Base-by-base conservation (phyloP, 2,329 filamentous ascomycete genomes). In the Penicillium sp. region DNA sequence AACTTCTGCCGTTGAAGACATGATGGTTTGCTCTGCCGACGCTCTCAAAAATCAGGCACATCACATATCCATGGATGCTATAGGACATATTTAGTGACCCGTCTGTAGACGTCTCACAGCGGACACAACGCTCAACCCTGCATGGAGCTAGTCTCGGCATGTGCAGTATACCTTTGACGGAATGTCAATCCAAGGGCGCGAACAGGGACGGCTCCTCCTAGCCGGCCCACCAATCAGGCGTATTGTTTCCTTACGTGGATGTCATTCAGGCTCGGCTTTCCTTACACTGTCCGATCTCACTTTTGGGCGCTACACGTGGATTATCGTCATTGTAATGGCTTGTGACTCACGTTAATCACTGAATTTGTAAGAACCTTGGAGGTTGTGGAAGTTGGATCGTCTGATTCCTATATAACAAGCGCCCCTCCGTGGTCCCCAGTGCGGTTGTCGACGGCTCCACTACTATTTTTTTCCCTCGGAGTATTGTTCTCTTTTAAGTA, bases 401-500 rank as follows among this genome's bases (percentile, higher is more conserved):
- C 18, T 18, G 18, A 18, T 18, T 52, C 43, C 42, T 57, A 59
- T 57, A 59, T 52, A 54, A 54, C 21, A 38, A 18, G 24, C 31
- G 40, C 7, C 34, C 52, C 52, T 56, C 52, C 58, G 45, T 48
- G 42, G 50, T 48, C 52, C 29, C 49, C 54, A 53, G 48, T 47
- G 61, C 62, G 62, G 59, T 65, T 65, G 59, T 64, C 49, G 34
- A 60, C 61, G 62, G 59, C 62, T 62, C 62, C 62, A 64, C 62
- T 59, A 53, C 54, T 56, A 55, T 62, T 47, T 50, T 34, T 32
- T 43, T n/a, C 21, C 34, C 6, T 18, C 43, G 21, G 8, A 40
- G n/a, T 40, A 10, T 21, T 40, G 36, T 29, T 13, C 27, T 47
- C 42, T 24, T 46, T 43, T 24, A 42, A 36, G 22, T 49, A 44